Evolutionary conservation across 108 stramenopile genomes (phyloP), one percentile per base, ranked within the genome.

Genomic region (Discostella pseudostelligera): DNA sequence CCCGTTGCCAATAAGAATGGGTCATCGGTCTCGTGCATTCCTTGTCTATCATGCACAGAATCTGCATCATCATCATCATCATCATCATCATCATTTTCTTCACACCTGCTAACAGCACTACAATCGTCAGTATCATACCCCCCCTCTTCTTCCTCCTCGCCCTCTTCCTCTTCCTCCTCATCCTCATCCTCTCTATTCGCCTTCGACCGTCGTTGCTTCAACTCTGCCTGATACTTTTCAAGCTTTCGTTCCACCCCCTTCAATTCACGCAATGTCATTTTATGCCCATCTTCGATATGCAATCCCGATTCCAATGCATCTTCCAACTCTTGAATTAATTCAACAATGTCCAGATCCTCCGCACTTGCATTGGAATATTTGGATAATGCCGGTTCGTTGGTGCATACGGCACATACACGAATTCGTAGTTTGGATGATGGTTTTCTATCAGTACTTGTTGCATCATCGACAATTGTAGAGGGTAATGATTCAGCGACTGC

Each of bases 1-100:
- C 92, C 88, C 28, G 87, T 75, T 8, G 92, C 92, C 51, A 78
- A 61, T 13, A 93, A 68, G 75, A 93, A 90, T 14, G 92, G 92
- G 16, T 78, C 58, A 21, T 74, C 59, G 0, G 32, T 56, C 0
- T 63, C 43, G 9, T 64, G 62, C 2, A 16, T 26, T 6, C 36
- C 60, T 28, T 67, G 35, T 6, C 20, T 61, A 43, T 68, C 77
- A 19, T 49, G 37, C 12, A n/a, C 65, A 37, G 25, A 54, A 20
- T 71, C 49, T 22, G 58, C 50, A 16, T 47, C 72, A 14, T 70
- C 74, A 4, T 51, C 57, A 12, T 61, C 39, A 16, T 76, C 70
- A 11, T 39, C 72, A 3, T 65, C 44, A 53, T 35, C 76, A 14
- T 72, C 67, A 71, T 73, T 65, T 50, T 20, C 49, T 11, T 73